Evolutionary conservation across 1,284 basidiomycete species (phyloP).

Genomic region (Pisolithus thermaeus): DNA sequence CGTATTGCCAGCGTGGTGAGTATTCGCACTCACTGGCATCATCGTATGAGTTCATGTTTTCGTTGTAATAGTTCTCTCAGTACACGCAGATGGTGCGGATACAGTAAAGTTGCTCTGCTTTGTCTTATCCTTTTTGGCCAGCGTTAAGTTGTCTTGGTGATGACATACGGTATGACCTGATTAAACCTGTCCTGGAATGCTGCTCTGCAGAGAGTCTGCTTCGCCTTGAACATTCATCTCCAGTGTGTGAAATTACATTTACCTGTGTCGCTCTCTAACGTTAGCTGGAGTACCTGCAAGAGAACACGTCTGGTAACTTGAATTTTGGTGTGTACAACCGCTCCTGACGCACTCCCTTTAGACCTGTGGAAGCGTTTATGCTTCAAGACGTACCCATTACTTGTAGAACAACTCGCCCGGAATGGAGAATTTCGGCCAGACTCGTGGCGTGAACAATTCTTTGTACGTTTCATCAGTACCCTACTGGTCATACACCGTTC

Average conservation of each 20-base stretch:
- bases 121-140: slow-evolving; percentile 21
- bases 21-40: neutral
- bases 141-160: slow-evolving; percentile 55
- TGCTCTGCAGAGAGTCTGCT: slow-evolving; percentile 65
- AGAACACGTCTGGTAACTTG: slow-evolving; percentile 49
- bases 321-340: slow-evolving; percentile 8
- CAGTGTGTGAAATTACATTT: slow-evolving; percentile 41
- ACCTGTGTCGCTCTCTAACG: slow-evolving; percentile 11
- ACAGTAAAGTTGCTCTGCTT: neutral
- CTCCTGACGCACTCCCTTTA: slow-evolving; percentile 25
- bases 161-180: slow-evolving; percentile 53
- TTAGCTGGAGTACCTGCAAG: slow-evolving; percentile 44
- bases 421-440: slow-evolving; percentile 38
- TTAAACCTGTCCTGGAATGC: slow-evolving; percentile 64
- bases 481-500: slow-evolving; percentile 2
- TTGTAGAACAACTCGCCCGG: slow-evolving; percentile 33
- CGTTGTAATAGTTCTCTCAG: slow-evolving; percentile 39
- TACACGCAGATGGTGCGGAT: slow-evolving; percentile 48
- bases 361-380: slow-evolving; percentile 69
- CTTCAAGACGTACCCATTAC: slow-evolving; percentile 49
- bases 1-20: slow-evolving; percentile 40
- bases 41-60: neutral
- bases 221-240: slow-evolving; percentile 60
- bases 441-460: slow-evolving; percentile 65
- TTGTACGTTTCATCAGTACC: slow-evolving; percentile 39